Base-by-base conservation (phyloP, 2,329 filamentous ascomycete species). In the Diaporthe citri region DNA sequence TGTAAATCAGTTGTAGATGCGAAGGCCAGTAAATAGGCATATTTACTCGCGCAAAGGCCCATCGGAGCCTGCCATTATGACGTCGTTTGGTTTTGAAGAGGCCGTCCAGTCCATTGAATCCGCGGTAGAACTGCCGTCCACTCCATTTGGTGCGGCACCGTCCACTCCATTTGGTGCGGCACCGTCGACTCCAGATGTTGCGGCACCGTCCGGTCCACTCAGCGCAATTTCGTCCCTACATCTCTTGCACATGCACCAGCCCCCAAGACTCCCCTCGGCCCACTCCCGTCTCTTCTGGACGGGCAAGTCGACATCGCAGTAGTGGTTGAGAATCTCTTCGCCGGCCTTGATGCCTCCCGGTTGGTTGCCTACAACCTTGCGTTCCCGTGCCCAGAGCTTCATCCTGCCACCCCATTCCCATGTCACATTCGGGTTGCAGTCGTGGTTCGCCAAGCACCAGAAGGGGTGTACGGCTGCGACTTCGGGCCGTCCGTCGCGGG, bases 371-470 rank as follows among this genome's bases (percentile, higher is more conserved):
- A 89, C 84, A 6, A 93, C 86, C 51, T 90, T 86, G 77, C 88
- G 85, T 76, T 91, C 86, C 64, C 92, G 86, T 2, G 91, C 90
- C 87, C 87, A 91, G 75, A 97, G 90, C 48, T 90, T 89, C 89
- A 97, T 96, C 71, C 89, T 89, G 1, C 94, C 94, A 39, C 93
- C 92, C 95, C 96, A 98, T 80, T 97, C 94, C 97, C 97, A 99
- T 4, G 90, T 90, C 52, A 98, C 95, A 82, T 98, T 98, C 12
- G 97, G 97, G 81, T 98, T 92, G 84, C 97, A 99, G 82, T 95
- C 95, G 82, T 99, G 97, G 81, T 99, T 99, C 39, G 96, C 96
- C 41, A 98, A 88, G 84, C 96, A 98, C 95, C 97, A 99, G 79
- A 97, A 91, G 2, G 96, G 95, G 84, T 98, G 96, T 39, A 98